These are phyloP conservation scores for Penicillium nucicola DNA, from an alignment of 495 filamentous ascomycete species.

Conservation along the genomic window DNA sequence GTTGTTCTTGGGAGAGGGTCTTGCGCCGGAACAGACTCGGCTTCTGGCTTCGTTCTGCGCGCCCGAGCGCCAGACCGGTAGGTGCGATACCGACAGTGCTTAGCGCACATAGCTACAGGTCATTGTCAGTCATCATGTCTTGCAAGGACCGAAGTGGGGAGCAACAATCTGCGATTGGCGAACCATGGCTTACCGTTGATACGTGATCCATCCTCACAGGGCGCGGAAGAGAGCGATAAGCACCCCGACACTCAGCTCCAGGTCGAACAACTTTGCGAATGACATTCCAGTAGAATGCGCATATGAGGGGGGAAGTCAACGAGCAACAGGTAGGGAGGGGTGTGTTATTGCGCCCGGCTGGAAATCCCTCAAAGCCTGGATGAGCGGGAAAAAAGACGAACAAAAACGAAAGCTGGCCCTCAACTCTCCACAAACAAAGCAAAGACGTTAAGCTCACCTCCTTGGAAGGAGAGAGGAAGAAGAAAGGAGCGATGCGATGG, in stretches of 20 bases:
- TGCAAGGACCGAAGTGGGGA: not conserved
- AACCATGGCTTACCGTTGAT: slow-evolving; percentile 37
- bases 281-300: slow-evolving; percentile 40
- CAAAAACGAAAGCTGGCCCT: slow-evolving; percentile 11
- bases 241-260: slow-evolving; percentile 40
- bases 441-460: slow-evolving; percentile 2
- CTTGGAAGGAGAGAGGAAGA: slow-evolving; percentile 23
- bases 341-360: not conserved
- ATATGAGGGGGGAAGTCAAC: slow-evolving; percentile 16
- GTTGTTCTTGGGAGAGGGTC: slow-evolving; percentile 23
- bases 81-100: slow-evolving; percentile 67
- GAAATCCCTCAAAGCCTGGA: not conserved
- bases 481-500: slow-evolving; percentile 17
- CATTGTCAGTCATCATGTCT: slow-evolving; percentile 2
- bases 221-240: slow-evolving; percentile 30
- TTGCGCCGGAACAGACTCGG: slow-evolving; percentile 27
- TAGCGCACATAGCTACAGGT: slow-evolving; percentile 62
- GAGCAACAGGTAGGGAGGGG: slow-evolving; percentile 2
- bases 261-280: slow-evolving; percentile 30
- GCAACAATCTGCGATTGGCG: no score
- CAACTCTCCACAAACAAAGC: slow-evolving; percentile 20
- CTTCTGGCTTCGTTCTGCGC: slow-evolving; percentile 42
- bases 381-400: slow-evolving; percentile 4
- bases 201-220: slow-evolving; percentile 47
- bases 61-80: slow-evolving; percentile 62